These are phyloP conservation scores for Oryza meyeriana DNA, from an alignment of 176 grass and related monocot species.

Conservation along the genomic window DNA sequence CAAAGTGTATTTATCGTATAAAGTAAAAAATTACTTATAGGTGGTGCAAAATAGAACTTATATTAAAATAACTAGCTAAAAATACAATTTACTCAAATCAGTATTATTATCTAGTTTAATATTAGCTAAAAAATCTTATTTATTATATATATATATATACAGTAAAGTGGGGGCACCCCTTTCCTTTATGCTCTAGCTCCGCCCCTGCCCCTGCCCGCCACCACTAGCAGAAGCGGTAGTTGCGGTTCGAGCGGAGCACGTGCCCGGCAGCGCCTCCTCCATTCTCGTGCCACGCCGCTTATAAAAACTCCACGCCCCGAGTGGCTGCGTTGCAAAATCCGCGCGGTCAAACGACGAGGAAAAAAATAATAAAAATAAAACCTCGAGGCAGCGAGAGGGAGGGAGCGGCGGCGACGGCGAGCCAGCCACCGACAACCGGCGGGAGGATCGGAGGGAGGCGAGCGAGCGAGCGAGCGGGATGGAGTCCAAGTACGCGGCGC, in stretches of 20 bases:
- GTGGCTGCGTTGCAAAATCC: not conserved
- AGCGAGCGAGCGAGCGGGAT: not conserved
- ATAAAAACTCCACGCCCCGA: not conserved
- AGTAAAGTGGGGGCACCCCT: too few relatives aligned
- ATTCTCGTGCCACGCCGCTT: not conserved
- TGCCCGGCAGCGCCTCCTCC: not conserved
- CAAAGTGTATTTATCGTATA: too few relatives aligned
- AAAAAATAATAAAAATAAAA: not conserved
- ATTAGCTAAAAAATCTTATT: too few relatives aligned
- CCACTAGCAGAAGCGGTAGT: too few relatives aligned
- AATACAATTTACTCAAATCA: too few relatives aligned
- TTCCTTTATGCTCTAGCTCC: too few relatives aligned
- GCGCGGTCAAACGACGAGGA: slow-evolving; percentile 6
- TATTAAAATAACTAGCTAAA: too few relatives aligned
- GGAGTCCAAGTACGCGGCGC: slow-evolving; percentile 55
- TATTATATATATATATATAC: too few relatives aligned
- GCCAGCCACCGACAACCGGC: not conserved
- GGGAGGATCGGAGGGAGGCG: not conserved
- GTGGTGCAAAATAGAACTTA: too few relatives aligned
- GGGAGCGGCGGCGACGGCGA: not conserved
- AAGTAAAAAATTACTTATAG: too few relatives aligned
- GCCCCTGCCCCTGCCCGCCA: too few relatives aligned
- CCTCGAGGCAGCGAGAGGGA: not conserved
- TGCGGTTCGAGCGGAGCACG: not conserved
- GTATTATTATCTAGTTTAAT: too few relatives aligned